Conservation (phyloP, 1,139 yeast genomes). For the Dujonia santamariae region DNA sequence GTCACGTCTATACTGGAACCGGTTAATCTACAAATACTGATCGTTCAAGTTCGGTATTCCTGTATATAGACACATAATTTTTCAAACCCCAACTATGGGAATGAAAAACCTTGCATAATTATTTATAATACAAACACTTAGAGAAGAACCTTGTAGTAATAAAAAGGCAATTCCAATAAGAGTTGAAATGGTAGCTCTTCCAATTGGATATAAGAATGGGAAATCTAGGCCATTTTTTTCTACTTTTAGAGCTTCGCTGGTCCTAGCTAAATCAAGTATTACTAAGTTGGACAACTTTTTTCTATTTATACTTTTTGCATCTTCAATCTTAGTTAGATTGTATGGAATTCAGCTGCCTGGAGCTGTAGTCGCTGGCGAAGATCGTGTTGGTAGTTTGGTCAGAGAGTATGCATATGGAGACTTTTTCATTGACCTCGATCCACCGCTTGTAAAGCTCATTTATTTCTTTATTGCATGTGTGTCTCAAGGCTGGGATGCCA, state of each 20-base stretch:
- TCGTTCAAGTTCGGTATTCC: too few species aligned
- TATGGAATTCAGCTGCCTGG: conserved; percentile 63
- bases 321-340: conserved; percentile 38
- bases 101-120: too few species aligned
- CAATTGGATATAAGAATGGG: conserved; percentile 3
- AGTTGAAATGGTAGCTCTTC: too few species aligned
- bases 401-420: conserved; percentile 56
- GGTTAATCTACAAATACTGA: too few species aligned
- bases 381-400: conserved; percentile 46
- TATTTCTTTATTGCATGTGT: conserved; percentile 31
- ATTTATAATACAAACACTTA: too few species aligned
- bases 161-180: too few species aligned
- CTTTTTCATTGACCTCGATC: conserved; percentile 59
- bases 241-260: conserved; percentile 1
- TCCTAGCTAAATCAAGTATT: background rate
- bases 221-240: background rate
- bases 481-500: conserved; percentile 44
- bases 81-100: too few species aligned
- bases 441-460: conserved; percentile 56
- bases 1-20: too few species aligned
- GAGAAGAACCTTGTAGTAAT: too few species aligned
- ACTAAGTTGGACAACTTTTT: conserved; percentile 13
- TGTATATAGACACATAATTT: too few species aligned
- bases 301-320: conserved; percentile 18
- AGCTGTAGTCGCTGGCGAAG: conserved; percentile 92